Percentiles rank a stretch among this genome's conserved stretches.
phyloP scores from a whole-genome alignment of 2,329 filamentous ascomycete species.

The Pezicula radicicola region DNA sequence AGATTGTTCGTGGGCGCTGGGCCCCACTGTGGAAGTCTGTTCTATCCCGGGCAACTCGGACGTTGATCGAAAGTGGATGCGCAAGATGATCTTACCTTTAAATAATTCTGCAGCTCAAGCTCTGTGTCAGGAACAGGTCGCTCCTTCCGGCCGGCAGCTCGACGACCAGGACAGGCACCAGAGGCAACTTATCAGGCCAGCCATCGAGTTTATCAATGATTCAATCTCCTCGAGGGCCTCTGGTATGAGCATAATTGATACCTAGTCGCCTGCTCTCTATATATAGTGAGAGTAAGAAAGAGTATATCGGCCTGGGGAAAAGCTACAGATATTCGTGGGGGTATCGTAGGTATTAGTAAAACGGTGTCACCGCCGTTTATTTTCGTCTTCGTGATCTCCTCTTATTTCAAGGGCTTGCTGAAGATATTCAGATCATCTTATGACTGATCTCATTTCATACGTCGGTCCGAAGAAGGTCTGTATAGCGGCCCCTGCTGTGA shows the following conservation, averaged over 20 bases:
- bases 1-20: not conserved
- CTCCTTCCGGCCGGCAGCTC: not conserved
- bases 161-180: not conserved
- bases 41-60: slow-evolving; percentile 1
- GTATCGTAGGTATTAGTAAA: too few species aligned
- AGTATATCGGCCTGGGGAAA: too few species aligned
- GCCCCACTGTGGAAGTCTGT: not conserved
- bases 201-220: too few species aligned
- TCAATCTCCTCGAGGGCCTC: too few species aligned
- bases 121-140: not conserved
- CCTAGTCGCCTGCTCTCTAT: too few species aligned
- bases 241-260: too few species aligned
- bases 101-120: not conserved
- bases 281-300: too few species aligned
- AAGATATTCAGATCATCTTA: not conserved
- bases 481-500: not conserved
- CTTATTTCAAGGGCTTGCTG: not conserved
- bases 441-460: not conserved
- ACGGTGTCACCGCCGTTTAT: too few species aligned
- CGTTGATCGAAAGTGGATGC: slow-evolving; percentile 1
- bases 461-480: not conserved
- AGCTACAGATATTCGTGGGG: too few species aligned
- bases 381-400: not conserved
- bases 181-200: too few species aligned
- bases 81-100: not conserved